Conservation (phyloP, 495 filamentous ascomycete species). For the Geoglossum glabrum region DNA sequence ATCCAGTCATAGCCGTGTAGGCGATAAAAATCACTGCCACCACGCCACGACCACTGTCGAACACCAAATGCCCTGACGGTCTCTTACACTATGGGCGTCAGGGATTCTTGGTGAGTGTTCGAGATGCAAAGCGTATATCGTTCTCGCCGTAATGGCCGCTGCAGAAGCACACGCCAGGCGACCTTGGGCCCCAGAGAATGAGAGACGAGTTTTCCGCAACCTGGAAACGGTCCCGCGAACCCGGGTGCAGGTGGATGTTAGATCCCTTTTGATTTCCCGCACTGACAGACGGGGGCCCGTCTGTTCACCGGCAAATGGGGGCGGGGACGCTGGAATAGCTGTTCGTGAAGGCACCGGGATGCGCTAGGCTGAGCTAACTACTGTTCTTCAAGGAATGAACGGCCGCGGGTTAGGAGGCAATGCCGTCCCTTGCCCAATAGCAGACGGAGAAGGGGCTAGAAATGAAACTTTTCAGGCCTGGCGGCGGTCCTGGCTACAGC, state of each 20-base stretch:
- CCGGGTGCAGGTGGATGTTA: neutral
- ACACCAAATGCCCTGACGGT: neutral
- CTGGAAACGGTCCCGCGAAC: neutral
- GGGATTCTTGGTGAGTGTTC: neutral
- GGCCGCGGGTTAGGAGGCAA: neutral
- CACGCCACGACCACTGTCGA: neutral
- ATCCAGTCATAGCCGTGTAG: neutral
- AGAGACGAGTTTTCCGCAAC: neutral
- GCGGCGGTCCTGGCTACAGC: neutral
- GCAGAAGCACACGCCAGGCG: neutral
- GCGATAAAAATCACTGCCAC: neutral
- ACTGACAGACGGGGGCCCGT: neutral
- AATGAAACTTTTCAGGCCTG: neutral
- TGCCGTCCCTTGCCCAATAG: neutral
- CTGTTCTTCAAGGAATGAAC: neutral
- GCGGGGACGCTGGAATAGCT: neutral
- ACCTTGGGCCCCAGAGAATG: neutral
- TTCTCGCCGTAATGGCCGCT: neutral
- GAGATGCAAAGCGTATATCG: neutral
- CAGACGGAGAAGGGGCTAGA: neutral
- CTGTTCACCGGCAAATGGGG: no score
- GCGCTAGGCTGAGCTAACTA: neutral
- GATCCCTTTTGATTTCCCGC: slow-evolving; percentile 1
- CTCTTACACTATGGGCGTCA: neutral
- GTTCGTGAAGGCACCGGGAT: neutral